Evolutionary conservation across 768 basidiomycete genomes (phyloP).

Genomic region (Chiua virens): DNA sequence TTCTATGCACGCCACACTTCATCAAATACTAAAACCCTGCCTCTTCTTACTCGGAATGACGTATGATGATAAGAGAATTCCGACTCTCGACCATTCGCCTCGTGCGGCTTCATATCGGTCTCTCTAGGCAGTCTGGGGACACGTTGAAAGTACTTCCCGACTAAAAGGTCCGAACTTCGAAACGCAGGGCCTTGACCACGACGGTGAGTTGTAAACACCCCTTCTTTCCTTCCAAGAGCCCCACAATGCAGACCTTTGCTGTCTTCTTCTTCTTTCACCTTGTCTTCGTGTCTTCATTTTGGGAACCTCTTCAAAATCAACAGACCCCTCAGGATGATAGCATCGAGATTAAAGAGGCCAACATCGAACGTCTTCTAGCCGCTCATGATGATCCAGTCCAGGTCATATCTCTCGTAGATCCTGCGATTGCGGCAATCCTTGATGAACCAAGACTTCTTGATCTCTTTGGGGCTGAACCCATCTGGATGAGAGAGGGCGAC

Average conservation of each 20-base stretch:
- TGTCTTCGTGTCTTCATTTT: not conserved
- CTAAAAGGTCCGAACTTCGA: not conserved
- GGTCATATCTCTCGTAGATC: conserved; percentile 12
- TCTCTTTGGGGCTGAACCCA: conserved; percentile 16
- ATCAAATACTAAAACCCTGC: too few relatives aligned
- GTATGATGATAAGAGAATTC: too few relatives aligned
- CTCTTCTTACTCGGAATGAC: too few relatives aligned
- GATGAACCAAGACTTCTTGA: conserved; percentile 18
- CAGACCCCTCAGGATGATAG: not conserved
- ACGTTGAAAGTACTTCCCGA: not conserved
- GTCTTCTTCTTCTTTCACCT: not conserved
- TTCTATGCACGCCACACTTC: too few relatives aligned
- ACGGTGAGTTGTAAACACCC: too few relatives aligned
- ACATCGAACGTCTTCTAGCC: conserved; percentile 8
- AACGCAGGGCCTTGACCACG: too few relatives aligned
- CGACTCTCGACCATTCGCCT: too few relatives aligned
- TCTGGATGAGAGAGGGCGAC: conserved; percentile 15
- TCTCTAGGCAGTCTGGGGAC: too few relatives aligned
- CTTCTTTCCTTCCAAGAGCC: too few relatives aligned
- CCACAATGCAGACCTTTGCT: not conserved
- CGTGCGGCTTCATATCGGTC: too few relatives aligned
- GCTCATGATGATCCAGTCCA: conserved; percentile 14
- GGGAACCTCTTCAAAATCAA: not conserved
- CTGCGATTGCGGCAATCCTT: conserved; percentile 11
- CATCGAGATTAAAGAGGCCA: not conserved